Percentiles rank a stretch among this genome's conserved stretches.
Evolutionary conservation across 768 basidiomycete species (phyloP).

Genomic region (Tulasnella sp.): DNA sequence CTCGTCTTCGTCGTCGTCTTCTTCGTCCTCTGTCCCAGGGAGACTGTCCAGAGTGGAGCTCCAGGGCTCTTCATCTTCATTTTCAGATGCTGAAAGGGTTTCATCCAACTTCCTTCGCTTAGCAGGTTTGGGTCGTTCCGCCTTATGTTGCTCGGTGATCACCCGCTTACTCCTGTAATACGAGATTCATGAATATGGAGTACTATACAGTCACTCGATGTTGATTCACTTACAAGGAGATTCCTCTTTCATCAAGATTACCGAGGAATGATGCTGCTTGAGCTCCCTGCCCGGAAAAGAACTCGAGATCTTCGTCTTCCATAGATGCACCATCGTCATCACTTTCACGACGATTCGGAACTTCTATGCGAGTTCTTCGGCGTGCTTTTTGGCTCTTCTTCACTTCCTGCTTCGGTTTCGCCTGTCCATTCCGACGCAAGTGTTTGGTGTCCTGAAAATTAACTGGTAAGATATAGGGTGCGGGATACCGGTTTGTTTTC

Average conservation of each 20-base stretch:
- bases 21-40: constrained; percentile 22
- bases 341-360: neutral
- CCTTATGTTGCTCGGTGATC: constrained; percentile 49
- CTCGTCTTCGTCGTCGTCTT: constrained; percentile 29
- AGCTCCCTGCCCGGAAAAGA: neutral
- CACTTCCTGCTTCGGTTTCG: neutral
- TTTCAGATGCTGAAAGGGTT: constrained; percentile 43
- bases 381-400: constrained; percentile 3
- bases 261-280: constrained; percentile 48
- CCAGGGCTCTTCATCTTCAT: constrained; percentile 45
- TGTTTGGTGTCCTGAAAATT: neutral
- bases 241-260: constrained; percentile 65
- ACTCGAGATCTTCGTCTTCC: constrained; percentile 15
- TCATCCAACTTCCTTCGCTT: constrained; percentile 41
- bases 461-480: neutral
- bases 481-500: neutral
- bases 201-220: neutral
- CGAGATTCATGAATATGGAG: constrained; percentile 3
- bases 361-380: neutral
- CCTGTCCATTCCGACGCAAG: neutral
- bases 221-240: constrained; percentile 53
- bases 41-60: constrained; percentile 38
- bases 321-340: neutral
- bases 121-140: constrained; percentile 54
- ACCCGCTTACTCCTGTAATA: constrained; percentile 72